These are phyloP conservation scores for Mycena latifolia DNA, from an alignment of 768 basidiomycete genomes.

Conservation along the genomic window DNA sequence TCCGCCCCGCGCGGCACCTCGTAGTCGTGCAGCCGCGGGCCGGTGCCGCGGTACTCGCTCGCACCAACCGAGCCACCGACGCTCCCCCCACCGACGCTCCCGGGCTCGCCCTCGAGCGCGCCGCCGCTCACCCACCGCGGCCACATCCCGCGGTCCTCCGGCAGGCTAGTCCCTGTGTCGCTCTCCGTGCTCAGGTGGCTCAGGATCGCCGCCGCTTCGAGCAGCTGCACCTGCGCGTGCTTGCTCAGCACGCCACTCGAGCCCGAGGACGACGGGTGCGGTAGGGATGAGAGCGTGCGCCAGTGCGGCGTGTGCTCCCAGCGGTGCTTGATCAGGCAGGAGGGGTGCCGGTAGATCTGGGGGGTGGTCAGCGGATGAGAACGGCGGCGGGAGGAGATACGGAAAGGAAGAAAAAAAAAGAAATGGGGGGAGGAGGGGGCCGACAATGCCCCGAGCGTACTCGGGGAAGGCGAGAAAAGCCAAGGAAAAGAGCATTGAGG, in stretches of 20 bases:
- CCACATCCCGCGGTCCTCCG: slow-evolving; percentile 95
- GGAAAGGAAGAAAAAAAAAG: not conserved
- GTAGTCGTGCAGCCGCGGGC: slow-evolving; percentile 79
- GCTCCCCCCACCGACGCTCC: slow-evolving; percentile 3
- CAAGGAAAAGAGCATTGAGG: not conserved
- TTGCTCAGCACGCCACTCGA: slow-evolving; percentile 68
- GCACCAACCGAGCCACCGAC: slow-evolving; percentile 41
- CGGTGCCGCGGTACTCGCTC: slow-evolving; percentile 57
- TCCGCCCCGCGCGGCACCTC: slow-evolving; percentile 55
- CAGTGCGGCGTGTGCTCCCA: slow-evolving; percentile 99
- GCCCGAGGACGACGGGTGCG: slow-evolving; percentile 11
- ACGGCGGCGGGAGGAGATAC: not conserved
- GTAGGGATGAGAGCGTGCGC: slow-evolving; percentile 60
- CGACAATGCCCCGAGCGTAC: not conserved
- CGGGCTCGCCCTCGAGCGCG: slow-evolving; percentile 50
- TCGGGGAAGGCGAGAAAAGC: not conserved
- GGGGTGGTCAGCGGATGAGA: not conserved
- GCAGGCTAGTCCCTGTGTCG: slow-evolving; percentile 79
- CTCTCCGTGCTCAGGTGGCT: slow-evolving; percentile 82
- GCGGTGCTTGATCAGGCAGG: slow-evolving; percentile 96
- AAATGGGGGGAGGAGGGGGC: not conserved
- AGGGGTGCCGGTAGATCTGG: slow-evolving; percentile 91
- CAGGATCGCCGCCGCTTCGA: slow-evolving; percentile 97
- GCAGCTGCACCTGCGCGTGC: slow-evolving; percentile 96
- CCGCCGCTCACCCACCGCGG: slow-evolving; percentile 86